Evolutionary conservation across 495 filamentous ascomycete genomes (phyloP).

Genomic region (Daldinia caldariorum): DNA sequence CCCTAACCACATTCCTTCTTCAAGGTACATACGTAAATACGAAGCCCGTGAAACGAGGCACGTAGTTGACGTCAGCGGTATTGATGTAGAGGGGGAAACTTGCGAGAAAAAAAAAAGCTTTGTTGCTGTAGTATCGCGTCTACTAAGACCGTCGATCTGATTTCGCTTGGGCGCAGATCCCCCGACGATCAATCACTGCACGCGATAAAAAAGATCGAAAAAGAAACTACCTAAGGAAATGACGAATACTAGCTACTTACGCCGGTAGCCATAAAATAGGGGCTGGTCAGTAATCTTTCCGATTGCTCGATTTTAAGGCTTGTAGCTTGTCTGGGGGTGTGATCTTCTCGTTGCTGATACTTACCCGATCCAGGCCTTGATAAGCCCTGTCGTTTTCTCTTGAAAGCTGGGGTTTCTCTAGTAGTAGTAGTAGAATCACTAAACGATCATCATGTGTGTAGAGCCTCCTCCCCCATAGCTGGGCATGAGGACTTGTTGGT

Average conservation of each 20-base stretch:
- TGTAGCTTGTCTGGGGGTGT: not conserved
- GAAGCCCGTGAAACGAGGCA: not conserved
- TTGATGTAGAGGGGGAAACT: not conserved
- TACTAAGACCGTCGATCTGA: constrained; percentile 24
- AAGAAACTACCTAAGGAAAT: constrained; percentile 1
- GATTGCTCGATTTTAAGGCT: constrained; percentile 23
- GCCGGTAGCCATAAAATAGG: constrained; percentile 12
- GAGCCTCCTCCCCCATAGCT: not conserved
- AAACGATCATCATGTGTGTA: not conserved
- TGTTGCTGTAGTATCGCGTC: constrained; percentile 10
- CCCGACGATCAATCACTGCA: constrained; percentile 26
- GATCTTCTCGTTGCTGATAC: constrained; percentile 2
- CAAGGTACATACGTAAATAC: not conserved
- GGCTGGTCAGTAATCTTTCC: constrained; percentile 11
- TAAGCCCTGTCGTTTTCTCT: not conserved
- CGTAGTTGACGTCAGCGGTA: constrained; percentile 28
- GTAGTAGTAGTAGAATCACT: not conserved
- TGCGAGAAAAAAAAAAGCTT: constrained; percentile 9
- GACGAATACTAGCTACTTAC: constrained; percentile 23
- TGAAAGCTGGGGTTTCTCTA: not conserved
- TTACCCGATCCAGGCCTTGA: not conserved
- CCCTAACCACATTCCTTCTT: not conserved
- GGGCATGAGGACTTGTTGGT: not conserved
- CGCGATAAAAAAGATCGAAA: constrained; percentile 13
- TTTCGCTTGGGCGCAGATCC: constrained; percentile 36